Evolutionary conservation across 331 rosid genomes (phyloP), one percentile per base, ranked within the genome.

Genomic region (Dryas integrifolia): DNA sequence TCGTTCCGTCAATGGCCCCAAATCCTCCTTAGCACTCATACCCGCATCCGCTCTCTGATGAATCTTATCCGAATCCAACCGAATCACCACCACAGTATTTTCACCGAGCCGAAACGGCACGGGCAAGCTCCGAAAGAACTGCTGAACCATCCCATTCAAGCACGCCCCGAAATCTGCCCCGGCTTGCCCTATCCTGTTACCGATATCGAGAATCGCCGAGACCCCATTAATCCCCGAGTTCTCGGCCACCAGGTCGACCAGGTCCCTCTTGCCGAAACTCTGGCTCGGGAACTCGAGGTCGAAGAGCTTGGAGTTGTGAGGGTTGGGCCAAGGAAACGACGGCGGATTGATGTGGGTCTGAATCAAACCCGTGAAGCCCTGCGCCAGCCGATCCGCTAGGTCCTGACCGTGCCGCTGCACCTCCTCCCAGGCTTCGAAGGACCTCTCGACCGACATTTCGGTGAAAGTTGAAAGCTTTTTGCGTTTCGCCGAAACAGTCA

Each of bases 401-500:
- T 95, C 98, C 84, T 81, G 98, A 30, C 98, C 96, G 58, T 95
- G 97, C 26, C 98, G 87, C 70, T 95, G 98, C 63, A 94, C 93
- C 81, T 95, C 98, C 80, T 95, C 98, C 98, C 98, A 95, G 5
- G 97, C 93, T 51, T 95, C 96, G 18, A 95, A 89, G 39, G 98
- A 85, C 78, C 97, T 85, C 77, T 95, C 98, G 3, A 88, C 90
- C 59, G 97, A 89, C 98, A 94, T 87, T 24, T 26, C 75, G 10
- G 65, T 41, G 38, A 62, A 40, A 66, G 41, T 55, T n/a, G 45
- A 48, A 72, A 76, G 65, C 70, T 10, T 40, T 55, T 35, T 35
- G 16, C 66, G 63, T 30, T 18, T 14, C 59, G 40, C 30, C 14
- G 56, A 58, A 49, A 44, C 18, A 53, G 49, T 81, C 71, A 77